phyloP scores from a whole-genome alignment of 1,284 basidiomycete genomes.

The Abortiporus biennis region DNA sequence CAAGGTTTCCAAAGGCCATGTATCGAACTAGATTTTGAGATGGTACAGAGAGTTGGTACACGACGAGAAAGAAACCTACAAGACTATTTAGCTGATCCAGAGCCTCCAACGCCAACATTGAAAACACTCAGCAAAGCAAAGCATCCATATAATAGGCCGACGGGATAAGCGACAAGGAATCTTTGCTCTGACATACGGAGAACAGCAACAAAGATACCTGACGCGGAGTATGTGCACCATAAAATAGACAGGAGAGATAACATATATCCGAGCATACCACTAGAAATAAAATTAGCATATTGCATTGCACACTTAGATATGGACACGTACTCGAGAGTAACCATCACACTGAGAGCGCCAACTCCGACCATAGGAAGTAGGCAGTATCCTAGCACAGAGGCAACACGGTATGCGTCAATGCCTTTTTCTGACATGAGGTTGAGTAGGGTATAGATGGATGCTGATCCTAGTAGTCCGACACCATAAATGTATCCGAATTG shows the following conservation, averaged over 20 bases:
- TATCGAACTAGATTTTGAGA: too few species aligned
- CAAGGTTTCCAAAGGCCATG: too few species aligned
- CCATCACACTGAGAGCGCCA: slow-evolving; percentile 82
- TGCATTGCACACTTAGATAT: too few species aligned
- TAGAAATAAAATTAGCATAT: too few species aligned
- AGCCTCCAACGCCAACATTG: slow-evolving; percentile 39
- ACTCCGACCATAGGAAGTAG: slow-evolving; percentile 97
- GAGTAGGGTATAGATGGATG: slow-evolving; percentile 92
- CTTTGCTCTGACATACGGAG: slow-evolving; percentile 92
- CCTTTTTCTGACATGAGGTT: slow-evolving; percentile 96
- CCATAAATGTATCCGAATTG: slow-evolving; percentile 99
- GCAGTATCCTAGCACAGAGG: slow-evolving; percentile 96
- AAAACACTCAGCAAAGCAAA: slow-evolving; percentile 88
- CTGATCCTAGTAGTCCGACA: slow-evolving; percentile 89
- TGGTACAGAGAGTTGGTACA: too few species aligned
- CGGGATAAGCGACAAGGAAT: slow-evolving; percentile 89
- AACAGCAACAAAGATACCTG: slow-evolving; percentile 90
- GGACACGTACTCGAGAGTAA: slow-evolving; percentile 86
- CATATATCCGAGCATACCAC: slow-evolving; percentile 79
- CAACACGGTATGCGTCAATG: slow-evolving; percentile 95
- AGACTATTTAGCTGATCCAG: slow-evolving; percentile 21
- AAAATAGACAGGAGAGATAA: slow-evolving; percentile 77
- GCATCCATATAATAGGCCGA: slow-evolving; percentile 87
- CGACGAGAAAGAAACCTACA: too few species aligned
- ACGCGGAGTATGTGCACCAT: slow-evolving; percentile 95